These are phyloP conservation scores for Fusarium nelsonii DNA, from an alignment of 2,329 filamentous ascomycete species.

Conservation along the genomic window DNA sequence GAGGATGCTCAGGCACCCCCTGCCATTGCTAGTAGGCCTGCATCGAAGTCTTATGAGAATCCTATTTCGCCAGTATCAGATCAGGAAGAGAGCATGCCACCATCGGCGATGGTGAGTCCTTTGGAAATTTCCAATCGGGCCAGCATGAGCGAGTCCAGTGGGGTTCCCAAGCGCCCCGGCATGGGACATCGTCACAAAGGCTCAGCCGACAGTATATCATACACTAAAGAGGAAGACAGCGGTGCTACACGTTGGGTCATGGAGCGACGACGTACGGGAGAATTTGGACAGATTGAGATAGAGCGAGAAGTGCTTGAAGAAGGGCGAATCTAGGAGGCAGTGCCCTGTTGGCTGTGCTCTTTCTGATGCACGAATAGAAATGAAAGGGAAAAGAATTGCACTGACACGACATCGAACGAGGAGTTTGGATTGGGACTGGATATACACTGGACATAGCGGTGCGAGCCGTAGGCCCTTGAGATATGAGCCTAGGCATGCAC, in stretches of 20 bases:
- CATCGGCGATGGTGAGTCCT: conserved; percentile 39
- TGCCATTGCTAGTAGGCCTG: conserved; percentile 22
- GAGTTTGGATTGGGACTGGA: conserved; percentile 35
- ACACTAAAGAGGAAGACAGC: conserved; percentile 72
- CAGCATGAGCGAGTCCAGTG: conserved; percentile 25
- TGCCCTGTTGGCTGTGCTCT: conserved; percentile 2
- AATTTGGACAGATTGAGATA: conserved; percentile 74
- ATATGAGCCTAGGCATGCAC: conserved; percentile 5
- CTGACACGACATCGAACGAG: conserved; percentile 23
- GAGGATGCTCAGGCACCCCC: conserved; percentile 27
- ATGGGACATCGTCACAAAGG: conserved; percentile 65
- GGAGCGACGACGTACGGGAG: conserved; percentile 74
- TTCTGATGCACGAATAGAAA: conserved; percentile 23
- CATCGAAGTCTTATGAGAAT: conserved; percentile 26
- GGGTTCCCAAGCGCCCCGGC: conserved; percentile 27
- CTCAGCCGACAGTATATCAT: conserved; percentile 77
- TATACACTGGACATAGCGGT: conserved; percentile 26
- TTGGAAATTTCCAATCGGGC: conserved; percentile 36
- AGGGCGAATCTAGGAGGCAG: conserved; percentile 57
- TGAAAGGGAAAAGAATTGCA: conserved; percentile 13
- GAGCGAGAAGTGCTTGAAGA: conserved; percentile 74
- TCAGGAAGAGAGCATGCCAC: conserved; percentile 32
- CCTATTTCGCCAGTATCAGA: conserved; percentile 40
- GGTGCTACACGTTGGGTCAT: conserved; percentile 75
- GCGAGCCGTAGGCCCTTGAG: conserved; percentile 12